Base-by-base conservation (phyloP, 1,284 basidiomycete species). In the Marasmius oreades region DNA sequence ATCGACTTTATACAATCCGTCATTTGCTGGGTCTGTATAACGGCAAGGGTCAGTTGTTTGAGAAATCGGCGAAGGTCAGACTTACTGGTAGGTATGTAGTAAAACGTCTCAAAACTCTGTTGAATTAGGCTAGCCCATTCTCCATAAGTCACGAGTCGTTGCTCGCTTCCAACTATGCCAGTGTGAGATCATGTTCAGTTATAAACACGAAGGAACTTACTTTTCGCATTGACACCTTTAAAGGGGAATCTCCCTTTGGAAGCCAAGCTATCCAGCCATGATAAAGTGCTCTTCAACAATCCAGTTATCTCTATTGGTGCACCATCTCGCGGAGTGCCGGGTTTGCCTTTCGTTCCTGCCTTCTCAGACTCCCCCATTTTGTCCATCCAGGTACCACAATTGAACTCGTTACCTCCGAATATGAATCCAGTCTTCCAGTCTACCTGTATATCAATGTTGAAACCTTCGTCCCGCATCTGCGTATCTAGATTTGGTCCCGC, bases 291-390 rank as follows among this genome's bases (percentile, higher is more conserved):
- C 79, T 95, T 95, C 62, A 96, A 71, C 58, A 99, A 73, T 12
- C 95, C 96, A 1, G 89, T 95, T 61, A 99, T 98, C 74, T 99
- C 96, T 34, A 99, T 80, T 0, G 96, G 95, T 0, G 96, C 93
- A 16, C 96, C 96, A 69, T 99, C 95, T 62, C 96, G 81, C 1
- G 96, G 95, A 0, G 95, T 96, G 12, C 94, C 96, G 5, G 96
- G 96, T 24, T 90, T 74, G 20, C 96, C 97, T 72, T 95, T 96
- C 61, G 92, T 98, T 2, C 94, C 93, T 7, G 97, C 95, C 66
- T 88, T 92, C 58, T 77, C 78, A 1, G 90, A 93, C 66, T 95
- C 93, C 43, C 95, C 95, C 90, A 94, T 96, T 80, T 96, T 96
- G 76, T 96, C 93, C 92, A 95, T 94, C 93, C 93, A 96, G 0